Evolutionary conservation across 2,329 filamentous ascomycete genomes (phyloP).

Genomic region (Xylariaceae sp.): DNA sequence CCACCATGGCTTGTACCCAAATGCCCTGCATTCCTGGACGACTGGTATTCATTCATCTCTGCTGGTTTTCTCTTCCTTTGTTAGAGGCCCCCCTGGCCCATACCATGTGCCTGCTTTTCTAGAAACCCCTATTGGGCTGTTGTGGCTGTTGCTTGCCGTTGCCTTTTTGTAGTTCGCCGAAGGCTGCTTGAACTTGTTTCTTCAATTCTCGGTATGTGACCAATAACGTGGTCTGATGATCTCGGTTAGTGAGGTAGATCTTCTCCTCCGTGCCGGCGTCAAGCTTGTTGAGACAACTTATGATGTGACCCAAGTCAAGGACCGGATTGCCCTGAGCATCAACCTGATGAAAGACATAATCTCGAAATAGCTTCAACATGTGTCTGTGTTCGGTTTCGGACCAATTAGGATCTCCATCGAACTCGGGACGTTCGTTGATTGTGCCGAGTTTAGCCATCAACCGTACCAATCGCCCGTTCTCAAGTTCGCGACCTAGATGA

Average conservation of each 20-base stretch:
- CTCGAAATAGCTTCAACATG: constrained; percentile 87
- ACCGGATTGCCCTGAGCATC: constrained; percentile 78
- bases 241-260: constrained; percentile 77
- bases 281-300: constrained; percentile 83
- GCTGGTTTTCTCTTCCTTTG: not conserved
- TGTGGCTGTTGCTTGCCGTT: constrained; percentile 20
- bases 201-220: constrained; percentile 87
- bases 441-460: constrained; percentile 76
- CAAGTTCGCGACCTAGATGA: constrained; percentile 72
- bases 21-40: not conserved
- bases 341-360: constrained; percentile 96
- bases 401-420: constrained; percentile 73
- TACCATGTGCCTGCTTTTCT: constrained; percentile 7
- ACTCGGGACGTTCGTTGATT: constrained; percentile 85
- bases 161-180: constrained; percentile 53
- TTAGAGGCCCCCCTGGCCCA: not conserved
- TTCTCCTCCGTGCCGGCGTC: constrained; percentile 86
- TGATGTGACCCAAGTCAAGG: constrained; percentile 80
- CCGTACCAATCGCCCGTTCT: constrained; percentile 81
- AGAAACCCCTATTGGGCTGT: constrained; percentile 23
- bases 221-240: constrained; percentile 84
- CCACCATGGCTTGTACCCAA: not conserved
- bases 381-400: constrained; percentile 90
- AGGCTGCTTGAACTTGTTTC: constrained; percentile 54
- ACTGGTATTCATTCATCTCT: not conserved